Evolutionary conservation across 2,329 filamentous ascomycete genomes (phyloP), one percentile per base, ranked within the genome.

Genomic region (Chrysoporthe austroafricana): DNA sequence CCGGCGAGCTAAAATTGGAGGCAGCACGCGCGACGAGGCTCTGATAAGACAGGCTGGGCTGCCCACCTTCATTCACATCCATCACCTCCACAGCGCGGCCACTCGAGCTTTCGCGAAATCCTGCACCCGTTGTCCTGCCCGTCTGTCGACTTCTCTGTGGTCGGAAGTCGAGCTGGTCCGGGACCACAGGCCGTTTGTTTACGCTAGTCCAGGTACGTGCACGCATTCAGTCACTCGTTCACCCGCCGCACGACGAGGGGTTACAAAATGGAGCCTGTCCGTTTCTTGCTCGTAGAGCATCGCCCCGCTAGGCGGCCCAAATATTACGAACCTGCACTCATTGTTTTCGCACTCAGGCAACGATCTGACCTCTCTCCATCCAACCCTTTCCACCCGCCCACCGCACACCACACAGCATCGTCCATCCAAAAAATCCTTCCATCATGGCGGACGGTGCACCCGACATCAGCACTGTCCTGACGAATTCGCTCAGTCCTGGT

Each of bases 391-490:
- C 70, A 71, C 70, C 66, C 76, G 72, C 72, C 76, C 72, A 72
- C 74, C 73, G 71, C 71, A 68, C 58, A 59, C 26, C 36, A 63
- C 42, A 62, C 58, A 65, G 52, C 50, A 64, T 61, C 65, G 59
- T 59, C 62, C 62, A 43, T 58, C 61, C 46, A 44, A 62, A 61
- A 16, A 62, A 48, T 36, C 32, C 54, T 61, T 56, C 78, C 79
- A 85, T 77, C 81, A 93, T 88, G 86, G 87, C 86, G 81, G 87
- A 84, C 85, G 94, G 76, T 77, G 75, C 79, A 66, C 83, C 96
- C 91, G 93, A 98, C 85, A 96, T 98, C 85, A 97, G 95, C 86
- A 91, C 94, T 84, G 95, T 99, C 85, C 91, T 99, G 86, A 90
- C 93, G 83, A 95, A 94, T 85, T 98, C 96, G 81, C 90, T 98